Base-by-base conservation (phyloP, 1,284 basidiomycete species). In the Austroboletus novae-zelandiae region DNA sequence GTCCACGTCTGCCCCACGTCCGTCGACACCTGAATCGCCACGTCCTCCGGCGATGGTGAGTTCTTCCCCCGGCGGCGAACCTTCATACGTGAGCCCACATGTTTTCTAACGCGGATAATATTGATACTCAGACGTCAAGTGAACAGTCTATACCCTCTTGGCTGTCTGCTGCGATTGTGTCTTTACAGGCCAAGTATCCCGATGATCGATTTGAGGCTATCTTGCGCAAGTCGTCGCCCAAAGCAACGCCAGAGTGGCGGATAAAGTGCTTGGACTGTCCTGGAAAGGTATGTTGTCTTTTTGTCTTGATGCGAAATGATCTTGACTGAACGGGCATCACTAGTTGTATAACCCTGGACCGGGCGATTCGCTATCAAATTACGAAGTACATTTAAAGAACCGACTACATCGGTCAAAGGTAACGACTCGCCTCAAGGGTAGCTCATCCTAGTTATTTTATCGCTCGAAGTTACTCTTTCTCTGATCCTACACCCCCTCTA, bases 251-350 rank as follows among this genome's bases (percentile, higher is more conserved):
- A 4, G 91, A 95, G 67, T 98, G 95, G 94, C 80, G 94, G 18
- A 81, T 98, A 62, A 94, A 92, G 69, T 99, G 96, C 70, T 67
- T 87, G 53, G 96, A 98, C 69, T 98, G 96, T 70, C 93, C 93
- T 56, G 92, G 92, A 63, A 95, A 94, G 80, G 92, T 93, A 20
- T 23, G 59, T 41, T 2, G 17, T n/a, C 18, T 3, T 20, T 10
- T 9, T 20, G 20, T 17, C 8, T 36, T 14, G 35, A n/a, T 14
- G 8, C n/a, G 35, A n/a, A 14, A 8, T 3, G 44, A 36, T 40
- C 31, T 54, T 25, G 54, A 14, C 18, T 10, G 8, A 17, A 35
- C 11, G 5, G 23, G 35, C 35, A 14, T 6, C 3, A 17, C 7
- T 17, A 94, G 86, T 72, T 98, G 50, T 99, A 98, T 76, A 94